Base-by-base conservation (phyloP, 2,329 filamentous ascomycete species). In the Apiospora pterosperma region DNA sequence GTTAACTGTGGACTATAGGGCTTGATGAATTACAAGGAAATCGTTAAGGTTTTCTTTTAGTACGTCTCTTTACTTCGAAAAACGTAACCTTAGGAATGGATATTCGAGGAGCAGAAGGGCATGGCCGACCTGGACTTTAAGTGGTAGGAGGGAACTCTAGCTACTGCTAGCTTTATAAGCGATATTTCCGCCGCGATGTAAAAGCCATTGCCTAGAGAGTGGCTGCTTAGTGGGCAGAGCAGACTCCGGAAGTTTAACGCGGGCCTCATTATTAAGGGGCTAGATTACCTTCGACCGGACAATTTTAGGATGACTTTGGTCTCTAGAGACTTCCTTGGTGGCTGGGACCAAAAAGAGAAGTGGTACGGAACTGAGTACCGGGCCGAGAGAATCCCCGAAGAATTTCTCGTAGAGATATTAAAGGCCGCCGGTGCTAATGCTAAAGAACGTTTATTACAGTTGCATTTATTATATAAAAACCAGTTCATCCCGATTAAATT, bases 291-390 rank as follows among this genome's bases (percentile, higher is more conserved):
- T 59, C 85, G 90, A 23, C 92, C 94, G 0, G 94, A 98, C 75
- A 98, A 97, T 74, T 93, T 98, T 80, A 88, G 92, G 36, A 85
- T 97, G 76, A 90, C 88, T 1, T 83, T 98, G 61, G 88, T 96
- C 34, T 95, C 93, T 28, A 92, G 93, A 73, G 90, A 92, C 10
- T 91, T 90, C 69, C 94, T 94, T 0, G 94, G 93, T 0, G 85
- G 88, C 62, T 97, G 93, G 92, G 86, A 96, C 69, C 81, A 90
- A 75, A 96, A 91, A 74, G 96, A 99, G 80, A 93, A 94, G 75
- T 99, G 96, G 96, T 99, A 99, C 72, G 95, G 95, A 10, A 99
- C 96, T 0, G 94, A 98, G 73, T 97, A 97, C 79, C 92, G 88
- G 68, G 85, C 90, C 36, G 91, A 96, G 74, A 90, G 88, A 73